Evolutionary conservation across 164 flowering plant species (phyloP), one percentile per base, ranked within the genome.

Genomic region (Aristolochia fimbriata): DNA sequence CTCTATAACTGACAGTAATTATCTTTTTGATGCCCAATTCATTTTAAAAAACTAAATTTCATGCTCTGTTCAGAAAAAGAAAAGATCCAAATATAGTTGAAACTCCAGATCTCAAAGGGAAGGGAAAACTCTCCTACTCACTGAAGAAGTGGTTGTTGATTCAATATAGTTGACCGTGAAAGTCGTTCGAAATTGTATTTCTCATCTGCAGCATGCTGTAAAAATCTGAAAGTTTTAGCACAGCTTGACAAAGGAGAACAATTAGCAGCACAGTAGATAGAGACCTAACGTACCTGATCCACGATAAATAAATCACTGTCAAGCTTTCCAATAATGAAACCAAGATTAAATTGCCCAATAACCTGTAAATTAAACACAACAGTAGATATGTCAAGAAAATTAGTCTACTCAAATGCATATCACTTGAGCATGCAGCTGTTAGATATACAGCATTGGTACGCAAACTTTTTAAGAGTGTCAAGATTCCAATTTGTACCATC

Each of bases 191-290:
- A 92, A 72, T 92, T 92, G 80, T 80, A 87, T 72, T 92, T 92
- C 81, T 92, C 98, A 80, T 92, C 98, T 70, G 98, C 98, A 64
- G 98, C 98, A 84, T 92, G 98, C 98, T 92, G 89, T 60, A 74
- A 53, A 60, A 9, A 66, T 37, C 4, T 37, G 43, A 37, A 37
- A 37, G 43, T 37, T 37, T 37, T 37, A 37, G 1, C 43, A 37
- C 43, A 37, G 43, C 43, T 7, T 37, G 43, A 37, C 12, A 3
- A 10, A 37, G 43, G 43, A 37, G 8, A 37, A 10, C 43, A 37
- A 10, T 37, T 3, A 37, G 8, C 11, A 10, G 43, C 43, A 0
- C 43, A 37, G 4, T 37, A 11, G 4, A 49, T 4, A 20, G 6
- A 15, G 8, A 13, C 41, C 21, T 47, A 60, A 25, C 54, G 62